A percentile compares a stretch with the other conserved stretches of the same genome.
These are phyloP conservation scores for Auricularia auricula-judae DNA, from an alignment of 768 basidiomycete genomes.

Conservation along the genomic window DNA sequence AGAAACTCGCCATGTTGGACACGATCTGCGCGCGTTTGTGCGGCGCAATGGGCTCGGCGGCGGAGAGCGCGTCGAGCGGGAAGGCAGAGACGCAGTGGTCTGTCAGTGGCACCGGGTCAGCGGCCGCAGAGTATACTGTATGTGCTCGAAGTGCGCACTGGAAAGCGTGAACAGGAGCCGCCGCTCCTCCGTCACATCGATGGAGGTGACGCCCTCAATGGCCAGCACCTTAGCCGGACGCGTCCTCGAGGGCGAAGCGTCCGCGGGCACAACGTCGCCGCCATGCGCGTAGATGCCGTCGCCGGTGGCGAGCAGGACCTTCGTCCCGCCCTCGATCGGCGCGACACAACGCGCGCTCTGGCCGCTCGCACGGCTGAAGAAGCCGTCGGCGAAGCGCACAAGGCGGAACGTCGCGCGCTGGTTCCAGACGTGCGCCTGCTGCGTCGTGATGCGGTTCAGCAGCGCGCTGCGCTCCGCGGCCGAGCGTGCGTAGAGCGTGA, in stretches of 20 bases:
- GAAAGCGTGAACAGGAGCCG: background rate
- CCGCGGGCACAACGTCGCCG: background rate
- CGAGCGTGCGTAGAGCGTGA: background rate
- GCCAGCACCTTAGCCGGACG: background rate
- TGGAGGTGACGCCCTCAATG: background rate
- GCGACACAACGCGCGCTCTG: background rate
- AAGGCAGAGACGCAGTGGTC: background rate
- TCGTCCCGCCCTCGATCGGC: background rate
- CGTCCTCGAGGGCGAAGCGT: background rate
- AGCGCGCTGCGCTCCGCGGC: background rate
- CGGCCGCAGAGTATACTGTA: background rate
- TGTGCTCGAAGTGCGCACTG: background rate
- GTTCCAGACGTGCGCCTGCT: background rate
- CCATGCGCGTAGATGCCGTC: background rate
- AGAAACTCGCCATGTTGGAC: background rate
- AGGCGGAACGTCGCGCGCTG: background rate
- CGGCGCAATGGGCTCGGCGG: background rate
- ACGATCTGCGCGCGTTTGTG: background rate
- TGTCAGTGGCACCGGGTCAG: background rate
- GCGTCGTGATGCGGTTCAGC: background rate
- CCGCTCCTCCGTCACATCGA: background rate
- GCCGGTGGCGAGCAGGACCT: background rate
- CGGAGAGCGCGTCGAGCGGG: background rate
- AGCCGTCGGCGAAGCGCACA: background rate
- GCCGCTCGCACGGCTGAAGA: background rate